A percentile compares a stretch with the other conserved stretches of the same genome.
phyloP scores from a whole-genome alignment of 2,329 filamentous ascomycete genomes.

The Claviceps africana region DNA sequence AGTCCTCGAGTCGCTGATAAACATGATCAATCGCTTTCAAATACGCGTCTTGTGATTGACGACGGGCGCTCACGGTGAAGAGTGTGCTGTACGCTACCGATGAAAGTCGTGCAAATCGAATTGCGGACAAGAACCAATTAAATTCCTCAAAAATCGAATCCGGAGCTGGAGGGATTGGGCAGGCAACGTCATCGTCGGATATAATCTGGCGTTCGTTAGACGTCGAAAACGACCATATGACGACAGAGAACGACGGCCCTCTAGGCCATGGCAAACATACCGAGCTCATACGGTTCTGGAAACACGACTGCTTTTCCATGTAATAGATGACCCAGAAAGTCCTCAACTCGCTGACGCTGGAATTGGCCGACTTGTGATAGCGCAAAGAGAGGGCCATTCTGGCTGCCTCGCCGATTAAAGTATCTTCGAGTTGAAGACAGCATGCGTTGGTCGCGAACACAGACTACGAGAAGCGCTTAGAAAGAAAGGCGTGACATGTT shows the following conservation, averaged over 20 bases:
- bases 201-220: conserved; percentile 14
- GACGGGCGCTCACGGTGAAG: conserved; percentile 20
- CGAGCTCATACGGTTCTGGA: conserved; percentile 18
- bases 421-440: conserved; percentile 20
- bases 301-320: conserved; percentile 22
- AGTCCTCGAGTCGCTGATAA: conserved; percentile 16
- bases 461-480: conserved; percentile 11
- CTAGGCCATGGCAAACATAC: conserved; percentile 11
- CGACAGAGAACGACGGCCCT: too few species aligned
- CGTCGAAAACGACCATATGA: background rate
- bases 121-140: conserved; percentile 21
- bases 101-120: conserved; percentile 17
- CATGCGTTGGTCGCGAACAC: conserved; percentile 22
- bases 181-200: conserved; percentile 23
- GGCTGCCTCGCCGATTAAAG: conserved; percentile 18
- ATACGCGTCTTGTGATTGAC: conserved; percentile 8
- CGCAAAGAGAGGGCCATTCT: conserved; percentile 19
- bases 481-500: too few species aligned
- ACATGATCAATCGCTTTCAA: conserved; percentile 13
- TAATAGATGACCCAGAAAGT: conserved; percentile 27
- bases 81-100: conserved; percentile 20
- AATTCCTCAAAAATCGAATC: conserved; percentile 18
- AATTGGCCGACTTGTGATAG: conserved; percentile 14
- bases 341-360: conserved; percentile 8
- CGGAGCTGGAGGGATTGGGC: conserved; percentile 18